A percentile compares a stretch with the other conserved stretches of the same genome.
These are phyloP conservation scores for Henningerozyma blattae DNA, from an alignment of 805 yeast species.

Conservation along the genomic window DNA sequence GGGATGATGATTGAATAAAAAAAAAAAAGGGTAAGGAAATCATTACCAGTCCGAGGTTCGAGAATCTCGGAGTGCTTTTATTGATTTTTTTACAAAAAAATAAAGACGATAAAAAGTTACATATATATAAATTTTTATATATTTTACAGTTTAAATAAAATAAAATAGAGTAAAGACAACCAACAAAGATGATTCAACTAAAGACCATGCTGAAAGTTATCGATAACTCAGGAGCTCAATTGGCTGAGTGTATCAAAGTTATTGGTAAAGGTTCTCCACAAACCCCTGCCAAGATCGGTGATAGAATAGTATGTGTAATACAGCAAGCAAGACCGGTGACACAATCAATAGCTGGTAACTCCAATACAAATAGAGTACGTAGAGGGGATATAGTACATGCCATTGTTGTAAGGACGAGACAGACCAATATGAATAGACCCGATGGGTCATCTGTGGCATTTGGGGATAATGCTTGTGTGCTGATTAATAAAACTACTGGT, in stretches of 20 bases:
- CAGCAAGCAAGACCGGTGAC: conserved; percentile 77
- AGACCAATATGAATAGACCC: conserved; percentile 52
- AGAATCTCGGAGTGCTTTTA: no score
- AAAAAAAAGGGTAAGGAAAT: no score
- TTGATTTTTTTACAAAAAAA: no score
- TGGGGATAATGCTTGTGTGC: conserved; percentile 95
- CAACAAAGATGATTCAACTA: conserved; percentile 90
- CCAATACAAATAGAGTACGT: conserved; percentile 70
- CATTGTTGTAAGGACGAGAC: conserved; percentile 86
- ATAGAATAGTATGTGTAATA: conserved; percentile 86
- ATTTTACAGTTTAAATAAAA: no score
- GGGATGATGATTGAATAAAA: no score
- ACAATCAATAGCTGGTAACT: conserved; percentile 59
- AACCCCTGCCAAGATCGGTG: conserved; percentile 78
- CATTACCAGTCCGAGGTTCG: no score
- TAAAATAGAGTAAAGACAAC: no score
- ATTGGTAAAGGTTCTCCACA: conserved; percentile 71
- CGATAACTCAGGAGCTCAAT: conserved; percentile 90
- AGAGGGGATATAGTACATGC: conserved; percentile 95
- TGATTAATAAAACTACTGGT: conserved; percentile 73
- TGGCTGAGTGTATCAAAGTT: conserved; percentile 93
- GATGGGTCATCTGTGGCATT: conserved; percentile 83
- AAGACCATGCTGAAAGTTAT: conserved; percentile 82
- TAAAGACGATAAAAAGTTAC: no score
- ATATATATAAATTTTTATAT: no score